Conservation (phyloP, 192 early-diverging fungal genomes). For the Phlyctochytrium bullatum region DNA sequence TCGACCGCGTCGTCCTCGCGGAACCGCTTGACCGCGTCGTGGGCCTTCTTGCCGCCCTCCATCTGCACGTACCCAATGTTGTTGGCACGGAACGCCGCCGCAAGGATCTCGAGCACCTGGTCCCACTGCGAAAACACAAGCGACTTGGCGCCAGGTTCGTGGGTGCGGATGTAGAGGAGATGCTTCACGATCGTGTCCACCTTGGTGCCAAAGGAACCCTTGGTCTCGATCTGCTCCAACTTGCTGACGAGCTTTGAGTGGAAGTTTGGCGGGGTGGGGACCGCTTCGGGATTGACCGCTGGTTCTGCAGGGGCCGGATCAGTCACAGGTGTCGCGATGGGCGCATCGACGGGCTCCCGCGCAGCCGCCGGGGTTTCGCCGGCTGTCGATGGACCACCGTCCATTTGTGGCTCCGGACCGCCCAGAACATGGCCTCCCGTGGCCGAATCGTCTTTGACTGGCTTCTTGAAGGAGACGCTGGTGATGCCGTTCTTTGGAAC, state of each 20-base stretch:
- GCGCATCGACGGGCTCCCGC: no score
- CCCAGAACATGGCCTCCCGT: background rate
- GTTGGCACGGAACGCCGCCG: conserved; percentile 30
- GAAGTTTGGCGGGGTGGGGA: background rate
- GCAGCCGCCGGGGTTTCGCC: background rate
- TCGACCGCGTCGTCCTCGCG: conserved; percentile 22
- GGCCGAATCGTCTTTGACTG: background rate
- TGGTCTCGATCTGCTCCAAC: conserved; percentile 16
- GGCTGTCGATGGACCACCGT: background rate
- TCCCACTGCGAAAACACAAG: conserved; percentile 59
- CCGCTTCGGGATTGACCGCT: no score
- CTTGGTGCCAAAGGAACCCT: conserved; percentile 49
- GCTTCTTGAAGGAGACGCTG: conserved; percentile 8
- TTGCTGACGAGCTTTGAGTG: background rate
- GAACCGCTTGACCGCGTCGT: conserved; percentile 35
- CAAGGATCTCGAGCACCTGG: conserved; percentile 43
- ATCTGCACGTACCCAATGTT: conserved; percentile 35
- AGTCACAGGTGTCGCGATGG: no score
- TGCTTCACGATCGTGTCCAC: conserved; percentile 49
- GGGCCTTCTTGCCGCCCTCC: conserved; percentile 22
- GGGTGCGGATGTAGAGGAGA: conserved; percentile 27
- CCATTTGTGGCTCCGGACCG: no score
- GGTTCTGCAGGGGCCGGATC: no score
- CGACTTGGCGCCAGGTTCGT: conserved; percentile 34
- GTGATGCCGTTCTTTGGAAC: background rate